Conservation (phyloP, 129 eudicot genomes). For the Kitagawia praeruptora region DNA sequence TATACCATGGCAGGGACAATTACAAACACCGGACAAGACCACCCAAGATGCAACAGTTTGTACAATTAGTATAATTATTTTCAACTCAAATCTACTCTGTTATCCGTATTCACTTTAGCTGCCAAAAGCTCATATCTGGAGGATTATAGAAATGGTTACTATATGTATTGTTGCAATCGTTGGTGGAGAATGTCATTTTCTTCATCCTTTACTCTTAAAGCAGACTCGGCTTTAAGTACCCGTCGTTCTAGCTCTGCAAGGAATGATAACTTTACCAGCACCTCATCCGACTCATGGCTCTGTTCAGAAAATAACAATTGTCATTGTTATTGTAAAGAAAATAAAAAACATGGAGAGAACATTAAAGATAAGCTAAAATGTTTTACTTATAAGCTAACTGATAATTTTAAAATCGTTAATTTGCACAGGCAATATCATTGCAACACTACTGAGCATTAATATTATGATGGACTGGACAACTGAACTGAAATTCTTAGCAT, state of each 20-base stretch:
- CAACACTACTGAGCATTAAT: background rate
- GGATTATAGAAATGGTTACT: conserved; percentile 35
- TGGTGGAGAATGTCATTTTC: conserved; percentile 63
- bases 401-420: background rate
- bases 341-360: background rate
- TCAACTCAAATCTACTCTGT: background rate
- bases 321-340: background rate
- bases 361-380: background rate
- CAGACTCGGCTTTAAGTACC: conserved; percentile 64
- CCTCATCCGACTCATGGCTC: conserved; percentile 49
- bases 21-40: background rate
- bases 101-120: background rate
- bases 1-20: background rate
- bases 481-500: background rate
- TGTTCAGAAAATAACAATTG: conserved; percentile 14
- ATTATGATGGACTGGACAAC: background rate
- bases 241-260: conserved; percentile 78
- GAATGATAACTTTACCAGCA: conserved; percentile 49
- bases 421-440: background rate
- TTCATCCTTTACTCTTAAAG: conserved; percentile 72
- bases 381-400: background rate
- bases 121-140: background rate
- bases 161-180: conserved; percentile 62
- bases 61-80: background rate
- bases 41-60: background rate